These are phyloP conservation scores for Candida tammaniensis DNA, from an alignment of 805 yeast genomes.

Conservation along the genomic window DNA sequence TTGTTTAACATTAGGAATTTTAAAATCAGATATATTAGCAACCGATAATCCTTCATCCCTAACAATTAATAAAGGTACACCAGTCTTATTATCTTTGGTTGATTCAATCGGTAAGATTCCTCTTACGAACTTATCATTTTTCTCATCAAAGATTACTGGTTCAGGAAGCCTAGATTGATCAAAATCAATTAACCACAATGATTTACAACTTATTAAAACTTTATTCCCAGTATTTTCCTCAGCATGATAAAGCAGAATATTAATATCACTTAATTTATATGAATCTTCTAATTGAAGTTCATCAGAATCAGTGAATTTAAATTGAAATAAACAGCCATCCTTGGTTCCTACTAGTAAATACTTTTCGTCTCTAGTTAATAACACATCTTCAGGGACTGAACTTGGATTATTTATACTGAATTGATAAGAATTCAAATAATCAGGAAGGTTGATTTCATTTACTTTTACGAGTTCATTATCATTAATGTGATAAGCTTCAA, in stretches of 20 bases:
- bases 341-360: constrained; percentile 28
- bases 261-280: constrained; percentile 25
- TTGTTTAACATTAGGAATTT: constrained; percentile 25
- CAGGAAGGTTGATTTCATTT: not conserved
- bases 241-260: constrained; percentile 18
- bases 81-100: not conserved
- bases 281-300: constrained; percentile 13
- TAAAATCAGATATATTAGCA: constrained; percentile 23
- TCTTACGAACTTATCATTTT: constrained; percentile 24
- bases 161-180: constrained; percentile 25
- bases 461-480: not conserved
- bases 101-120: constrained; percentile 5
- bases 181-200: constrained; percentile 32
- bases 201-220: constrained; percentile 22
- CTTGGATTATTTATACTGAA: not conserved
- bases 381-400: constrained; percentile 22
- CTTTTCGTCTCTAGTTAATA: not conserved
- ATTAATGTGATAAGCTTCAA: constrained; percentile 3
- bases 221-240: constrained; percentile 16
- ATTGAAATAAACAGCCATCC: constrained; percentile 26
- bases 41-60: constrained; percentile 38
- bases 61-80: constrained; percentile 11
- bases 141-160: constrained; percentile 35
- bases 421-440: no score
- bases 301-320: constrained; percentile 9